Evolutionary conservation across 495 filamentous ascomycete species (phyloP), one percentile per base, ranked within the genome.

Genomic region (Pseudoneurospora amorphoporcata): DNA sequence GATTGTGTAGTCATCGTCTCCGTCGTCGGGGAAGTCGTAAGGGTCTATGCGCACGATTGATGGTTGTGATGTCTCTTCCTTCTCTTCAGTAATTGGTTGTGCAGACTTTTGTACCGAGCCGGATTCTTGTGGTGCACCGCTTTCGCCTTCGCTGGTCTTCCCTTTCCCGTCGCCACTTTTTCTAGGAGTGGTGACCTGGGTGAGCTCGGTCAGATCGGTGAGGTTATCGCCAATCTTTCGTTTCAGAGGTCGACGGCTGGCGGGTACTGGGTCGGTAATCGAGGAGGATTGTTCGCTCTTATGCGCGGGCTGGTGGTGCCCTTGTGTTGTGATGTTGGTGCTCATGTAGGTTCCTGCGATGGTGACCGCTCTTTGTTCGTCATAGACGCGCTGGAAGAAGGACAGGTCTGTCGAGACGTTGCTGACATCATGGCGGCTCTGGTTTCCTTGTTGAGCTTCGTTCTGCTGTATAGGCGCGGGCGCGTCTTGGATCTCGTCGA

Each of bases 361-460:
- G 1, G 29, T 32, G 4, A 35, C 53, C 4, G 53, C 53, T 35
- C 29, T 65, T 45, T 79, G 77, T 39, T 75, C 72, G 5, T 80
- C 73, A 41, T 79, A 77, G 32, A 80, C 68, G 43, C 75, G 77
- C 61, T 76, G 72, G 45, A 80, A 79, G 39, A 78, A 76, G 8
- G 73, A 75, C n/a, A 75, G 71, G n/a, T 80, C 77, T 0, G 78
- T 80, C 45, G 77, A 79, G 35, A 71, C 71, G 32, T 73, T 75
- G 73, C 77, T 73, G 14, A 3, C 53, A 35, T 65, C 53, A 39
- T 70, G 71, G 32, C 69, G 42, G 8, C 68, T 43, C 68, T 61
- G 42, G 69, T 68, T 41, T 16, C 68, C 41, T 47, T 43, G 12
- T 12, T 75, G 53, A 0, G 53, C 53, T 65, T 65, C 29, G 53